These are phyloP conservation scores for Podospora pseudocomata DNA, from an alignment of 495 filamentous ascomycete genomes.

Conservation along the genomic window DNA sequence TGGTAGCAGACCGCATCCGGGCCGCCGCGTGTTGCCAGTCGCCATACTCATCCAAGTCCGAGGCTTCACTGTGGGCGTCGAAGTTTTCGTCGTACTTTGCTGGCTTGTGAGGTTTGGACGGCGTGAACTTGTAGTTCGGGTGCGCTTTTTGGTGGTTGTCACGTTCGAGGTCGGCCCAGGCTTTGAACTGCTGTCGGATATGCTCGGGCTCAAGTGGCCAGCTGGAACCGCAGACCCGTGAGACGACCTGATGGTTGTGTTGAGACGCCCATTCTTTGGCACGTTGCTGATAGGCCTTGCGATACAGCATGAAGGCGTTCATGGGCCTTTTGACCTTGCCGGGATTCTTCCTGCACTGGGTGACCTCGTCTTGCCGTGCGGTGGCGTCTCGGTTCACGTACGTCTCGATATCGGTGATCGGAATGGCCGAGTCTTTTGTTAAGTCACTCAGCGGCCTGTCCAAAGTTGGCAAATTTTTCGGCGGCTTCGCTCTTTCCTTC, in stretches of 20 bases:
- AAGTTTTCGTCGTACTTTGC: conserved; percentile 39
- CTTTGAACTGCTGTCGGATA: conserved; percentile 74
- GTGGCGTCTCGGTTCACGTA: conserved; percentile 73
- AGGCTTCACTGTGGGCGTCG: conserved; percentile 35
- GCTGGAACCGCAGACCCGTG: conserved; percentile 73
- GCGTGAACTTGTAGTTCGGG: conserved; percentile 93
- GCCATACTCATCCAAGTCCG: conserved; percentile 38
- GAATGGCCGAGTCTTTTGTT: conserved; percentile 59
- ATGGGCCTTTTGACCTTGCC: conserved; percentile 88
- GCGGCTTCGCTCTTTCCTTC: conserved; percentile 51
- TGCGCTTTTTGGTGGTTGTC: conserved; percentile 81
- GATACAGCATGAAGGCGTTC: conserved; percentile 99
- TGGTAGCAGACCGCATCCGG: conserved; percentile 30
- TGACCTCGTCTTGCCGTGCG: conserved; percentile 62
- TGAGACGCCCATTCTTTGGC: conserved; percentile 78
- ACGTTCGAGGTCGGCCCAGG: conserved; percentile 75
- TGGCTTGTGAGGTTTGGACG: conserved; percentile 62
- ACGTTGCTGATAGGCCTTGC: conserved; percentile 84
- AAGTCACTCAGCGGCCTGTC: conserved; percentile 72
- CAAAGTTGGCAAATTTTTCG: conserved; percentile 51
- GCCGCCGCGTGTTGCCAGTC: conserved; percentile 27
- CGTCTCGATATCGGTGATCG: conserved; percentile 72
- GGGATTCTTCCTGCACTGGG: conserved; percentile 60
- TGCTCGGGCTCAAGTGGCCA: conserved; percentile 77
- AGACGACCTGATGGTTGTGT: conserved; percentile 94